These are phyloP conservation scores for Ceratocystis papillata DNA, from an alignment of 2,329 filamentous ascomycete genomes.

Conservation along the genomic window DNA sequence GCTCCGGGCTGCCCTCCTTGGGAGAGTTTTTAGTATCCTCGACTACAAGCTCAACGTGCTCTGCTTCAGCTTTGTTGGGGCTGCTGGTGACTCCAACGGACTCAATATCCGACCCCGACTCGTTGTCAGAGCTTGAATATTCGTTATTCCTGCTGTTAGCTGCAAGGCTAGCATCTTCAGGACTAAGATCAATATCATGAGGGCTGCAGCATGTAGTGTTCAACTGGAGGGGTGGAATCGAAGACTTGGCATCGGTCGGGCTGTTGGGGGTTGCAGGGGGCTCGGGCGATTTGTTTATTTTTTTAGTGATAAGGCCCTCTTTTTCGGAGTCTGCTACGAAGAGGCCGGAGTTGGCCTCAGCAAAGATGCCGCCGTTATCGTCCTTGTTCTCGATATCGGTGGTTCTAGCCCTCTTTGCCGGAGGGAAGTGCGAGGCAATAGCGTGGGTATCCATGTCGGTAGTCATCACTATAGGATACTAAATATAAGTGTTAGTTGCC, in stretches of 20 bases:
- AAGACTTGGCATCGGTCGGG: not conserved
- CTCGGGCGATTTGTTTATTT: not conserved
- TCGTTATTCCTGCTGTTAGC: not conserved
- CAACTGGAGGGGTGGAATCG: not conserved
- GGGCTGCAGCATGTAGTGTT: not conserved
- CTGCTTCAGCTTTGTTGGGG: not conserved
- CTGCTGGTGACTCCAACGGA: not conserved
- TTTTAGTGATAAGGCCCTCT: not conserved
- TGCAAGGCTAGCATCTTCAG: too few relatives aligned
- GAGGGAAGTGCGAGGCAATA: not conserved
- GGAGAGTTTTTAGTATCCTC: not conserved
- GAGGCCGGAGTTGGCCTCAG: not conserved
- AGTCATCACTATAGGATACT: not conserved
- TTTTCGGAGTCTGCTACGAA: not conserved
- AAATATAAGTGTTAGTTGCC: not conserved
- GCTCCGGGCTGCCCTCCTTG: not conserved
- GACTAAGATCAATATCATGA: not conserved
- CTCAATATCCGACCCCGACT: not conserved
- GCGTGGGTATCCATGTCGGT: not conserved
- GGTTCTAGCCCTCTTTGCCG: constrained; percentile 3
- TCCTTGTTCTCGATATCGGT: not conserved
- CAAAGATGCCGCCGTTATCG: not conserved
- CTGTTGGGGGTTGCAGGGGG: too few relatives aligned
- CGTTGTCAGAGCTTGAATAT: not conserved
- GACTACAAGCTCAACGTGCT: not conserved